Evolutionary conservation across 1,284 basidiomycete genomes (phyloP), one percentile per base, ranked within the genome.

Genomic region (Sporisorium iseilematis-ciliati): DNA sequence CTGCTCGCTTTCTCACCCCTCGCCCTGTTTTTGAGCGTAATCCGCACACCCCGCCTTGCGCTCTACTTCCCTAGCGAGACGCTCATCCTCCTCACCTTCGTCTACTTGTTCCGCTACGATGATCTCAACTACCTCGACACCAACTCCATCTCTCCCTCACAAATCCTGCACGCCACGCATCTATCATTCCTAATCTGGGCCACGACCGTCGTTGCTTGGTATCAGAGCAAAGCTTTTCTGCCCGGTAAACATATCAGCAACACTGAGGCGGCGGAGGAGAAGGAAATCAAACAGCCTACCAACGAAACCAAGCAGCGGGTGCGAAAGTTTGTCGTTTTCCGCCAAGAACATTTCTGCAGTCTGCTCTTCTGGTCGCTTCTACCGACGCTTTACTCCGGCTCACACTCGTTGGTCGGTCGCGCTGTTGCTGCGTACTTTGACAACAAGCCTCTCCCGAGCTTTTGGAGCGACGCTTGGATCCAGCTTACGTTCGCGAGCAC

Each of bases 1-100:
- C 35, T 59, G 14, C n/a, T 52, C 7, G 7, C 23, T n/a, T 1
- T 45, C 10, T 46, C 58, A 5, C 33, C 42, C 5, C 42, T 33
- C 18, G 20, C 26, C 26, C 23, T 60, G 14, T 41, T 52, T 8
- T 4, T 14, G 10, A 23, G 31, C 12, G 33, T 60, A 1, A 8
- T 18, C 1, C 40, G 31, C 11, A 53, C 31, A 4, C 40, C 38
- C 20, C 41, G 49, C 12, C 16, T 20, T 25, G 40, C 31, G 7
- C 8, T 60, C 31, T 26, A 53, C 31, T 29, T 60, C 7, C n/a
- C 41, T 7, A 23, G 18, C 16, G 57, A 60, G 21, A 35, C 57
- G n/a, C 49, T 60, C 0, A 18, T 60, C 40, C 31, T 60, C 7
- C 49, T 52, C 31, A 26, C 41, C 7, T 2, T 46, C 31, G 38